Conservation (phyloP, 768 basidiomycete genomes). For the Kwoniella sp. region DNA sequence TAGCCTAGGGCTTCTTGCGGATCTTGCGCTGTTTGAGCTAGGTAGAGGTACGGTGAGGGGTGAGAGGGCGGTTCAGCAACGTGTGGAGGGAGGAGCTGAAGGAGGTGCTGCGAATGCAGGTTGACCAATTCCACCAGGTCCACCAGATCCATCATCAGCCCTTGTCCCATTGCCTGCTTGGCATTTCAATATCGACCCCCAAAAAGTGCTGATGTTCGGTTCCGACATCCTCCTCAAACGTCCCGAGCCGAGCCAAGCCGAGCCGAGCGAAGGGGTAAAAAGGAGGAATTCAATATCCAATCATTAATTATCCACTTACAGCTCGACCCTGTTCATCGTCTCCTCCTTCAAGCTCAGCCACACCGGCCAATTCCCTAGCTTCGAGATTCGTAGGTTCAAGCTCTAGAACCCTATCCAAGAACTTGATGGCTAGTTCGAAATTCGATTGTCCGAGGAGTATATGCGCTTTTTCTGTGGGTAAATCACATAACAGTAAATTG, state of each 20-base stretch:
- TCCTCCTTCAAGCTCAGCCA: slow-evolving; percentile 75
- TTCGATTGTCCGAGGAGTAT: slow-evolving; percentile 80
- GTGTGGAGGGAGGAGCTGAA: slow-evolving; percentile 62
- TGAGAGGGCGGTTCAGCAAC: slow-evolving; percentile 57
- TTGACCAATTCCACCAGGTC: slow-evolving; percentile 6
- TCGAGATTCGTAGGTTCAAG: slow-evolving; percentile 66
- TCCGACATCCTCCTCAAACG: no score
- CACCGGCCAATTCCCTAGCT: slow-evolving; percentile 78
- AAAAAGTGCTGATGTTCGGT: no score
- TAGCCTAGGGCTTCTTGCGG: slow-evolving; percentile 71
- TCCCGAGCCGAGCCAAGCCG: no score
- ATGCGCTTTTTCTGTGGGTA: slow-evolving; percentile 71
- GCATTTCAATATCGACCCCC: no score
- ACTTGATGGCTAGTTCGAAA: slow-evolving; percentile 75
- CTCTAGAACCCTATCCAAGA: slow-evolving; percentile 69
- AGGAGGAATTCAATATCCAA: no score
- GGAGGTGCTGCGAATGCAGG: slow-evolving; percentile 59
- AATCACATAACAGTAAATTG: no score
- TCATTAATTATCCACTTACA: slow-evolving; percentile 62
- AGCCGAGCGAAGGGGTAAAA: no score
- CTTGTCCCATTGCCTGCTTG: neutral
- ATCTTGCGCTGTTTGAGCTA: slow-evolving; percentile 80
- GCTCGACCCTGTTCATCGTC: slow-evolving; percentile 71
- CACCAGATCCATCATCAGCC: neutral
- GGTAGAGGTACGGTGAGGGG: slow-evolving; percentile 81